A percentile compares a stretch with the other conserved stretches of the same genome.
phyloP scores from a whole-genome alignment of 768 basidiomycete species.

The Agaricus bisporus region DNA sequence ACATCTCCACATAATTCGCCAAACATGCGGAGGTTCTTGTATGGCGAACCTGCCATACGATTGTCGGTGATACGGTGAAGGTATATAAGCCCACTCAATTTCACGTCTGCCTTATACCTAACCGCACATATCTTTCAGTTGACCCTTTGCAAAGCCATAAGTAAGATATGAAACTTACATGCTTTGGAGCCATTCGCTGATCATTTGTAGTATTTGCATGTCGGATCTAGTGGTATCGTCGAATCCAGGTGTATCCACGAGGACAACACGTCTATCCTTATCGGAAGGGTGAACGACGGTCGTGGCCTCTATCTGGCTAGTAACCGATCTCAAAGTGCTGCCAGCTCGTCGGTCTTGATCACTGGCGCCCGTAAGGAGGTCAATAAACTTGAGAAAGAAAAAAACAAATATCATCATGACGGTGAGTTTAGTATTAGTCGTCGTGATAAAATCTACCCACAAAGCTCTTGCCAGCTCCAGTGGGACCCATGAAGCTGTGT shows the following conservation, averaged over 20 bases:
- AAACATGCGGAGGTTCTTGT: constrained; percentile 29
- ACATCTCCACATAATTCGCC: constrained; percentile 19
- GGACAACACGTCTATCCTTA: constrained; percentile 17
- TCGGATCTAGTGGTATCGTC: constrained; percentile 30
- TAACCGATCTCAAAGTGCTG: constrained; percentile 28
- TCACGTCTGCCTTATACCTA: constrained; percentile 20
- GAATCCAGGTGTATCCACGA: constrained; percentile 33
- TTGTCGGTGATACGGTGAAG: constrained; percentile 34
- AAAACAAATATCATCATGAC: too few relatives aligned
- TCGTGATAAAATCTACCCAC: constrained; percentile 12
- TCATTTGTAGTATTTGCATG: constrained; percentile 29
- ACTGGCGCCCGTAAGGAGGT: constrained; percentile 12
- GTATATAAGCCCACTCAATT: constrained; percentile 30
- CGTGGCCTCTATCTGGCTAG: constrained; percentile 27
- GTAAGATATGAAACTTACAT: constrained; percentile 14
- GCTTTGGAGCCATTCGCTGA: constrained; percentile 23
- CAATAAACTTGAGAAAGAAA: constrained; percentile 18
- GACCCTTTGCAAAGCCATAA: neutral
- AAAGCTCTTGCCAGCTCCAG: constrained; percentile 24
- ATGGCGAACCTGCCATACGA: constrained; percentile 26
- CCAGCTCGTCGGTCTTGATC: constrained; percentile 11
- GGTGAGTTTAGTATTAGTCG: neutral
- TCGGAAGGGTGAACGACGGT: constrained; percentile 16
- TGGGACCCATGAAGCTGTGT: constrained; percentile 21
- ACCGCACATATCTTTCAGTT: neutral